Evolutionary conservation across 768 basidiomycete genomes (phyloP), one percentile per base, ranked within the genome.

Genomic region (Dacryopinax primogenitus): DNA sequence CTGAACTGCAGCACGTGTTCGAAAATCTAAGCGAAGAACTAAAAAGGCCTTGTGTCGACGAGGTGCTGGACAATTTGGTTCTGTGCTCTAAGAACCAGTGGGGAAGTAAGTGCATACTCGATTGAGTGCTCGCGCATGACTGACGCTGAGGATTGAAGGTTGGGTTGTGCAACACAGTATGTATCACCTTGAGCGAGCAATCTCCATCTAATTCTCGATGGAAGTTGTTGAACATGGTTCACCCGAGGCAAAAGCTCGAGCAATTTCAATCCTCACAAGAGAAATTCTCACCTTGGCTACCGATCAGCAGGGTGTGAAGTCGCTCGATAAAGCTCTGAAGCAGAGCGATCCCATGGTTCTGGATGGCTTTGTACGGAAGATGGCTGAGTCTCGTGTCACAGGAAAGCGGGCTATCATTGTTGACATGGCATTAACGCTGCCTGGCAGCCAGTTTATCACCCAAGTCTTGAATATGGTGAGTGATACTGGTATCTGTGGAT

Each of bases 211-310:
- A n/a, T n/a, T n/a, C n/a, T n/a, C n/a, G n/a, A n/a, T n/a, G n/a
- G n/a, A 63, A 92, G 90, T 92, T 67, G 79, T 92, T 58, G 90
- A 92, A 73, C 90, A 92, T 67, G 90, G 90, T 1, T 89, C 87
- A 4, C 79, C 84, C 11, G 82, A 83, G 70, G 86, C 91, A 70
- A 84, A 85, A 64, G 78, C 82, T 41, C 83, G 88, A 80, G 84
- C 90, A 16, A 77, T 91, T n/a, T 84, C 88, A 61, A 87, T 90
- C 71, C 80, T 92, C 51, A 76, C 91, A 44, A 79, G 79, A 11
- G 87, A 87, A n/a, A 77, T 92, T 28, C 81, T 87, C 37, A 87
- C 89, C 69, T 91, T 86, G 70, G 81, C 90, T 1, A 88, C 85
- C 23, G 87, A 84, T 70, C 87, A 91, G 70, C 90, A 92, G 74